Evolutionary conservation across 2,329 filamentous ascomycete genomes (phyloP).

Genomic region (Domatiomyces catenatus): DNA sequence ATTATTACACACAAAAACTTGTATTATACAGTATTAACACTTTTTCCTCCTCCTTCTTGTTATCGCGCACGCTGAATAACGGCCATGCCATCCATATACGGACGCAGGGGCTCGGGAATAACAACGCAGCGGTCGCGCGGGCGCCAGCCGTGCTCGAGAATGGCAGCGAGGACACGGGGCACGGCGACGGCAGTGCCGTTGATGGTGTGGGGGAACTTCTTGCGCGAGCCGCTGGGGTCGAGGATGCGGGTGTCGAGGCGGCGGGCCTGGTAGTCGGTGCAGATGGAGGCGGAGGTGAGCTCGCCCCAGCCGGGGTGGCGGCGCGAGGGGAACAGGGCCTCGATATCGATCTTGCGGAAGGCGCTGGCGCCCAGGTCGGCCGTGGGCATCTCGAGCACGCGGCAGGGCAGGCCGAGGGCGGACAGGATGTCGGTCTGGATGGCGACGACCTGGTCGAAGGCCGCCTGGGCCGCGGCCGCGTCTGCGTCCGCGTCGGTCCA

Average conservation of each 20-base stretch:
- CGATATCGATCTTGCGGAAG: slow-evolving; percentile 76
- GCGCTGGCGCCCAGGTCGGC: slow-evolving; percentile 81
- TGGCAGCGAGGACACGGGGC: slow-evolving; percentile 71
- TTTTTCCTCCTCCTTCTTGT: background rate
- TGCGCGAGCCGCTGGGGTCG: slow-evolving; percentile 32
- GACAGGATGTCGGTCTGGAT: slow-evolving; percentile 74
- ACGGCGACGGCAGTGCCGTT: slow-evolving; percentile 92
- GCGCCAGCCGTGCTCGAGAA: slow-evolving; percentile 71
- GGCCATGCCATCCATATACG: slow-evolving; percentile 68
- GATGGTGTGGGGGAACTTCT: slow-evolving; percentile 70
- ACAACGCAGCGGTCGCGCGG: slow-evolving; percentile 55
- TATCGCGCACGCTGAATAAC: slow-evolving; percentile 32
- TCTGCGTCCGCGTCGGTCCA: slow-evolving; percentile 46
- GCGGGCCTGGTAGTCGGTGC: slow-evolving; percentile 85
- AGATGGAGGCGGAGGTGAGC: slow-evolving; percentile 77
- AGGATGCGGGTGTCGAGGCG: slow-evolving; percentile 63
- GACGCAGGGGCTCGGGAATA: slow-evolving; percentile 63
- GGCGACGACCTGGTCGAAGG: slow-evolving; percentile 74
- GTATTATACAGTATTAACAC: background rate
- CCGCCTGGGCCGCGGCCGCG: slow-evolving; percentile 21
- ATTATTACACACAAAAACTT: background rate
- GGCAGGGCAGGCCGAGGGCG: slow-evolving; percentile 64
- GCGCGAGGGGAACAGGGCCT: slow-evolving; percentile 81
- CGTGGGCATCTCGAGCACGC: slow-evolving; percentile 83
- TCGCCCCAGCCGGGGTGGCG: slow-evolving; percentile 70